A percentile compares a stretch with the other conserved stretches of the same genome.
phyloP scores from a whole-genome alignment of 768 basidiomycete genomes.

The Inosperma sp. region DNA sequence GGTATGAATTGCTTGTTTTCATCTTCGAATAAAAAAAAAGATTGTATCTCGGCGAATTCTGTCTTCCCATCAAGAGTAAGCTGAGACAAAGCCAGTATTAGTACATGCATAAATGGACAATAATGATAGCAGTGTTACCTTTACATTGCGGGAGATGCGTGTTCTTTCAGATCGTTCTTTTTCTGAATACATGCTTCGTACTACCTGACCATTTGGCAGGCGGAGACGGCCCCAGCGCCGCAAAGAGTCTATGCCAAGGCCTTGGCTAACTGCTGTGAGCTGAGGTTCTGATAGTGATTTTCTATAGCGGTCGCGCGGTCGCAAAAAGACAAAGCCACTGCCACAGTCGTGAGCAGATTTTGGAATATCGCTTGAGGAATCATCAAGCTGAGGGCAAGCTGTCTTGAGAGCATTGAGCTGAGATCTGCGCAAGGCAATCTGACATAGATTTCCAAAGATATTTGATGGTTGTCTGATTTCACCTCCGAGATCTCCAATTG shows the following conservation, averaged over 20 bases:
- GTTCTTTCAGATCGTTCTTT: neutral
- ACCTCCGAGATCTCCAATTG: constrained; percentile 26
- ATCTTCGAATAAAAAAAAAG: constrained; percentile 11
- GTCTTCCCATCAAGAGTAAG: neutral
- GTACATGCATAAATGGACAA: neutral
- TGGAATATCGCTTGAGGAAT: neutral
- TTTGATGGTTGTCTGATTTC: constrained; percentile 22
- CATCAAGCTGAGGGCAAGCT: constrained; percentile 11
- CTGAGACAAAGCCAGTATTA: neutral
- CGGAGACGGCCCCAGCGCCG: constrained; percentile 9
- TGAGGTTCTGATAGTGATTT: neutral
- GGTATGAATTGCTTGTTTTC: neutral
- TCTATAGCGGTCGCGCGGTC: constrained; percentile 13
- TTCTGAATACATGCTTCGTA: constrained; percentile 10
- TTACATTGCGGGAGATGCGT: constrained; percentile 12
- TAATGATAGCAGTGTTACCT: constrained; percentile 9
- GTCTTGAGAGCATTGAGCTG: constrained; percentile 13
- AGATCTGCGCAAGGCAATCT: constrained; percentile 6
- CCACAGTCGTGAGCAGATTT: constrained; percentile 19
- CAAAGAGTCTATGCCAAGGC: neutral
- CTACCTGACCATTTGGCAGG: constrained; percentile 13
- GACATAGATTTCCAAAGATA: constrained; percentile 12
- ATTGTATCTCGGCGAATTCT: constrained; percentile 17
- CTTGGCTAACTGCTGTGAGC: neutral
- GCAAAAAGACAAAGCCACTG: constrained; percentile 21